Evolutionary conservation across 768 basidiomycete genomes (phyloP), one percentile per base, ranked within the genome.

Genomic region (Termitomyces bulborhizus): DNA sequence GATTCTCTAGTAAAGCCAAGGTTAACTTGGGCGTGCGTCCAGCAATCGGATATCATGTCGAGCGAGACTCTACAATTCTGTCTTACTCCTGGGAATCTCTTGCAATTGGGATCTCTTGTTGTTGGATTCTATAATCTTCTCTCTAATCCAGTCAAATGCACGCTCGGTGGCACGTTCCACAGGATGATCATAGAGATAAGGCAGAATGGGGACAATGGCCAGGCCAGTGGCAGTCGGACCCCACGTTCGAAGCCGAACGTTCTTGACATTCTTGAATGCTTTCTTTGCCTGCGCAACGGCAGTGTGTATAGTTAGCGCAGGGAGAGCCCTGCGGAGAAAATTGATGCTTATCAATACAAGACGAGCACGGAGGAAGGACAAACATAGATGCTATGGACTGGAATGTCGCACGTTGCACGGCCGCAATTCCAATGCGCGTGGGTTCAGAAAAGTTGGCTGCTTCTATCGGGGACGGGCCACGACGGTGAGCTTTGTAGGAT

Each of bases 241-340:
- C 89, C 88, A 91, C 0, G 76, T 68, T 65, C 80, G 84, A 31
- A 89, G 58, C 41, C 79, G 77, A 8, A 76, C 76, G 63, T 79
- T 88, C 54, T 79, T 70, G 32, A 75, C 76, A 54, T 82, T 82
- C 43, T 68, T 73, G 65, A 90, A 88, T 2, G 81, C 80, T 55
- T 82, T 84, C 63, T 83, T 84, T 2, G 88, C 79, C 63, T 90
- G 85, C 29, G 78, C 81, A 45, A 93, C 90, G 5, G 86, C 81
- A 1, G 87, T 88, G 66, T 93, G 90, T 53, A 93, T 92, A 1
- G 90, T 93, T 55, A 93, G 78, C 0, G 90, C 90, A 1, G 90
- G 89, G 18, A 91, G 78, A 4, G 84, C 88, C 88, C 88, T 90
- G 60, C 24, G 58, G 54, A 57, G 39, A 46, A 52, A 50, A 53